Evolutionary conservation across 2,329 filamentous ascomycete genomes (phyloP), one percentile per base, ranked within the genome.

Genomic region (Ascocoryne sarcoides): DNA sequence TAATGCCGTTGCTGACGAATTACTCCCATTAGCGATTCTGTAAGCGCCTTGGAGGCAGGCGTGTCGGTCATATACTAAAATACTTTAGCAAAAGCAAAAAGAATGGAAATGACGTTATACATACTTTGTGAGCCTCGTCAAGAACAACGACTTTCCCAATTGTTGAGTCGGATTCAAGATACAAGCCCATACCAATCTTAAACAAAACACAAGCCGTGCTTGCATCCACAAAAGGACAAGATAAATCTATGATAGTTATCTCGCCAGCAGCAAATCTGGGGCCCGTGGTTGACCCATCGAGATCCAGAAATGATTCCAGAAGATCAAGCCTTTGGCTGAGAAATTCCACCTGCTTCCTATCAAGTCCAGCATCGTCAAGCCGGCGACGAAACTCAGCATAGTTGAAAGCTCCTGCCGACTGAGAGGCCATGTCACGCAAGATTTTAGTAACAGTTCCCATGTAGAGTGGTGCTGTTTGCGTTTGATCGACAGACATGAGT

Each of bases 111-210:
- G 19, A 17, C 23, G 29, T 20, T 39, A 37, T 37, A 37, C 50
- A 36, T 59, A 75, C 71, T 52, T 88, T 88, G 56, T 92, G 84
- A 0, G 84, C 84, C 54, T 90, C 83, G 47, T 90, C 84, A 0
- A 89, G 64, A 0, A 80, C 82, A n/a, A 89, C 61, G 31, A 88
- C 65, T 4, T 76, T 69, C 1, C 80, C 76, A 1, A 68, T 54
- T 18, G 41, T 58, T 48, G 1, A 49, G 44, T 0, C 67, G 60
- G 35, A 65, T 42, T 80, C 73, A 0, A 85, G 59, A 53, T 85
- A 86, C 0, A 84, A 62, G 2, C 69, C 69, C 1, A 90, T 65
- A 15, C 75, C 81, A 28, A 88, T 79, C 37, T 82, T 79, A 60
- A 90, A 90, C 0, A 90, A 63, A 0, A 73, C 67, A 53, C 83